These are phyloP conservation scores for Cyberlindnera mycetangii DNA, from an alignment of 805 yeast species.

Conservation along the genomic window DNA sequence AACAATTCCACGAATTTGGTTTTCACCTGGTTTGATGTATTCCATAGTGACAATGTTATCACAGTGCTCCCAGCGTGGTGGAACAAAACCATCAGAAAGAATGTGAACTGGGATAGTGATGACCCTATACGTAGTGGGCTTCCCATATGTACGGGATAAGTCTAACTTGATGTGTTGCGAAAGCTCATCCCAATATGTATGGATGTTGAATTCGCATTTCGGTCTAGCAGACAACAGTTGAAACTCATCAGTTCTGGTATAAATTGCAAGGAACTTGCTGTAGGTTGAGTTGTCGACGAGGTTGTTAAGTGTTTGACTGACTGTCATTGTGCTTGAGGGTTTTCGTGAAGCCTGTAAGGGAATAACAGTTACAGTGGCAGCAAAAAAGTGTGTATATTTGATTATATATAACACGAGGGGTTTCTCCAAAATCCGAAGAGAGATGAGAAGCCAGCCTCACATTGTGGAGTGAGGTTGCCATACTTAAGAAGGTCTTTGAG, in stretches of 20 bases:
- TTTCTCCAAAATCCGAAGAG: too few relatives aligned
- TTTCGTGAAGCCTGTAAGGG: background rate
- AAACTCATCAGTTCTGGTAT: conserved; percentile 30
- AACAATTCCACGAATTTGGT: conserved; percentile 38
- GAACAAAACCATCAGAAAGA: conserved; percentile 10
- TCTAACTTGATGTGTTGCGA: conserved; percentile 2
- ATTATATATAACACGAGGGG: too few relatives aligned
- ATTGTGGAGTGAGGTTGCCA: too few relatives aligned
- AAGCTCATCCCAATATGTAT: conserved; percentile 28
- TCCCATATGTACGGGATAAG: background rate
- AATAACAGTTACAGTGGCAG: background rate
- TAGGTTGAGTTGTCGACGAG: conserved; percentile 34
- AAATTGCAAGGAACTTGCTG: conserved; percentile 37
- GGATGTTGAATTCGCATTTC: conserved; percentile 32
- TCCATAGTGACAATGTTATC: conserved; percentile 33
- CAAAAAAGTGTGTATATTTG: too few relatives aligned
- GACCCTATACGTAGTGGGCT: background rate
- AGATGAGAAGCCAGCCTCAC: too few relatives aligned
- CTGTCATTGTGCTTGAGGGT: conserved; percentile 4
- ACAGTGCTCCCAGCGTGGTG: conserved; percentile 15
- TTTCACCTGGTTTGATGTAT: conserved; percentile 28
- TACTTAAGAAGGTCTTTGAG: too few relatives aligned
- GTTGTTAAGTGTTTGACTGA: background rate
- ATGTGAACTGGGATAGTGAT: conserved; percentile 3
- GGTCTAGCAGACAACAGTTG: conserved; percentile 29